These are phyloP conservation scores for Maudiozyma serrabonitensis DNA, from an alignment of 805 yeast genomes.

Conservation along the genomic window DNA sequence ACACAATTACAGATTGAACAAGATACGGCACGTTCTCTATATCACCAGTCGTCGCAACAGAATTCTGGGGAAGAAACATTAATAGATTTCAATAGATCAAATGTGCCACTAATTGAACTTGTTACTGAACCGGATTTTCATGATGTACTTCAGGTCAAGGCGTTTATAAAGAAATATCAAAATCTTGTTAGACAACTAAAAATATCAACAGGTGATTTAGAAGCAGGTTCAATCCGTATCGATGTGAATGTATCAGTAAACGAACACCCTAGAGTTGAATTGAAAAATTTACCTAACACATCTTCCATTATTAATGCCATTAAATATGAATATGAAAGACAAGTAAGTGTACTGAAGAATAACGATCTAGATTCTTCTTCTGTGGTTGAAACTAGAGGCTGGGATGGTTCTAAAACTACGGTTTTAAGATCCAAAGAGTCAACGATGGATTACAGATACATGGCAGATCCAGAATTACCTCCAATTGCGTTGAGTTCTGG, in stretches of 20 bases:
- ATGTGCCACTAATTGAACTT: slow-evolving; percentile 79
- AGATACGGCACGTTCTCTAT: slow-evolving; percentile 79
- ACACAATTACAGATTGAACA: slow-evolving; percentile 88
- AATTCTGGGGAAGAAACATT: slow-evolving; percentile 30
- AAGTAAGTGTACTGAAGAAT: slow-evolving; percentile 37
- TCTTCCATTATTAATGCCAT: slow-evolving; percentile 73
- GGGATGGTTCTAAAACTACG: slow-evolving; percentile 72
- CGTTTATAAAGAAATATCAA: slow-evolving; percentile 76
- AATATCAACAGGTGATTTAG: slow-evolving; percentile 83
- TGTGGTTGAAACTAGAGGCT: slow-evolving; percentile 69
- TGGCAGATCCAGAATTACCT: slow-evolving; percentile 90
- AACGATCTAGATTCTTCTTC: slow-evolving; percentile 28
- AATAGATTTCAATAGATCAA: slow-evolving; percentile 76
- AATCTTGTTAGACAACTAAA: slow-evolving; percentile 55
- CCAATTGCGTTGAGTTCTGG: slow-evolving; percentile 34
- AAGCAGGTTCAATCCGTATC: slow-evolving; percentile 89
- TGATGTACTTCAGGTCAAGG: slow-evolving; percentile 54
- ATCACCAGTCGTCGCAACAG: slow-evolving; percentile 19
- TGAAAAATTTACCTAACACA: slow-evolving; percentile 81
- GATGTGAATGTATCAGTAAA: slow-evolving; percentile 87
- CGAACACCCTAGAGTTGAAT: slow-evolving; percentile 66
- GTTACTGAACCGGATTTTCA: slow-evolving; percentile 86
- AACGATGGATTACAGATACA: slow-evolving; percentile 79
- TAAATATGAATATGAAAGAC: slow-evolving; percentile 63
- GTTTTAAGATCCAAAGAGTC: slow-evolving; percentile 69